Percentiles rank a stretch among this genome's conserved stretches.
These are phyloP conservation scores for Geotrichum macrosporum DNA, from an alignment of 1,139 yeast genomes.

Conservation along the genomic window DNA sequence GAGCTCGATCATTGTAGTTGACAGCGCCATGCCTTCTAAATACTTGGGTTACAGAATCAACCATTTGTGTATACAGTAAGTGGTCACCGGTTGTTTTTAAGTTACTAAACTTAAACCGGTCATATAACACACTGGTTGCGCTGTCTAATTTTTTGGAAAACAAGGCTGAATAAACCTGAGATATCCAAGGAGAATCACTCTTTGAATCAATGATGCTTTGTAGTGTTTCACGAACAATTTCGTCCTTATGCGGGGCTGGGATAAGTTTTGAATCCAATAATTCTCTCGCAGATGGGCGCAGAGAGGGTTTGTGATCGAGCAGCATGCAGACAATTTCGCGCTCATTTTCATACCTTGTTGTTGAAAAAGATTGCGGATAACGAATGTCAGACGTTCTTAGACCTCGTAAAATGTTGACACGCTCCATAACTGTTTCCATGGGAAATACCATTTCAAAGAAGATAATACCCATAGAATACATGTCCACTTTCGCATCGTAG, in stretches of 20 bases:
- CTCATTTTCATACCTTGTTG: slow-evolving; percentile 51
- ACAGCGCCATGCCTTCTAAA: slow-evolving; percentile 84
- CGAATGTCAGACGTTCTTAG: slow-evolving; percentile 55
- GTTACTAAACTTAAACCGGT: slow-evolving; percentile 31
- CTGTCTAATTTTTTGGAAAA: slow-evolving; percentile 78
- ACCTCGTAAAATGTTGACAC: slow-evolving; percentile 63
- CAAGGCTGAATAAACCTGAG: slow-evolving; percentile 78
- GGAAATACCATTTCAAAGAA: slow-evolving; percentile 92
- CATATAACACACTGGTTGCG: slow-evolving; percentile 79
- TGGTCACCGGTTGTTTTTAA: slow-evolving; percentile 28
- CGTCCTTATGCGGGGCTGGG: slow-evolving; percentile 88
- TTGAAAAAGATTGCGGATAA: slow-evolving; percentile 64
- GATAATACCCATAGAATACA: slow-evolving; percentile 91
- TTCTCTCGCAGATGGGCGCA: slow-evolving; percentile 74
- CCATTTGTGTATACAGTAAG: slow-evolving; percentile 40
- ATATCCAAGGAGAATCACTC: slow-evolving; percentile 92
- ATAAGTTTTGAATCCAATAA: slow-evolving; percentile 74
- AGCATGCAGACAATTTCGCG: slow-evolving; percentile 60
- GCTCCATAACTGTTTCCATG: slow-evolving; percentile 85
- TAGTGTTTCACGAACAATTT: slow-evolving; percentile 80
- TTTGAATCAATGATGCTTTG: slow-evolving; percentile 65
- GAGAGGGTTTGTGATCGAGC: slow-evolving; percentile 70
- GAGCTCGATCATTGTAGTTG: slow-evolving; percentile 55
- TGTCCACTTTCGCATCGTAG: slow-evolving; percentile 88
- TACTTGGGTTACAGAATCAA: slow-evolving; percentile 52